Base-by-base conservation (phyloP, 176 grass and related monocot species). In the Triticum aestivum region DNA sequence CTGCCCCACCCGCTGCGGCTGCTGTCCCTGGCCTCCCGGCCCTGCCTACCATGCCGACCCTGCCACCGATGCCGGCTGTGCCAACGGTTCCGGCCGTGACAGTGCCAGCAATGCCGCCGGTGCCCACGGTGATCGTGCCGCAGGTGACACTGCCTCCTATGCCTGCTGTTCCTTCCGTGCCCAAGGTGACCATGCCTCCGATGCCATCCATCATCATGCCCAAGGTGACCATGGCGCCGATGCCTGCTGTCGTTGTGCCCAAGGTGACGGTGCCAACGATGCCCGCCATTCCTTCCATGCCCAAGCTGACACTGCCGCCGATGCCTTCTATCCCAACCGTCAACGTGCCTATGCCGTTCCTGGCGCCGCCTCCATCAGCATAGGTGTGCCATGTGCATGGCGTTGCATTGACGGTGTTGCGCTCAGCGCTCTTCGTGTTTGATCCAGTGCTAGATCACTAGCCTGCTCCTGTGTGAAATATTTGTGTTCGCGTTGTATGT, bases 351-450 rank as follows among this genome's bases (percentile, higher is more conserved):
- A 30, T 77, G 58, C 70, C 83, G 2, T 70, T 82, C 78, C 34
- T 63, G 34, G 70, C 78, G 3, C 72, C 83, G 11, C 63, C 83
- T 21, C 83, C 83, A 8, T 81, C 88, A 26, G 37, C 63, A 10
- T 75, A 85, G 45, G 8, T 5, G n/a, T 14, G 15, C 49, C 49
- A 52, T 52, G 49, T 52, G 49, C 49, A 44, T 11, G 21, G 38
- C 3, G 38, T 30, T 54, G 13, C 47, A 51, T 51, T 0, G 8
- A 38, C 21, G 8, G 58, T 61, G 45, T 5, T 3, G 5, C 35
- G 35, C 35, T 35, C 35, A 35, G 12, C 3, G 58, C 20, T n/a
- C 20, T 61, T 61, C 7, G 8, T 61, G 58, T 61, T 54, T 2
- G 14, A 52, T 18, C 18, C 56, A n/a, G 20, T 61, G 58, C 5